Conservation (phyloP, 257 asterid genomes). For the Osmanthus fragrans region DNA sequence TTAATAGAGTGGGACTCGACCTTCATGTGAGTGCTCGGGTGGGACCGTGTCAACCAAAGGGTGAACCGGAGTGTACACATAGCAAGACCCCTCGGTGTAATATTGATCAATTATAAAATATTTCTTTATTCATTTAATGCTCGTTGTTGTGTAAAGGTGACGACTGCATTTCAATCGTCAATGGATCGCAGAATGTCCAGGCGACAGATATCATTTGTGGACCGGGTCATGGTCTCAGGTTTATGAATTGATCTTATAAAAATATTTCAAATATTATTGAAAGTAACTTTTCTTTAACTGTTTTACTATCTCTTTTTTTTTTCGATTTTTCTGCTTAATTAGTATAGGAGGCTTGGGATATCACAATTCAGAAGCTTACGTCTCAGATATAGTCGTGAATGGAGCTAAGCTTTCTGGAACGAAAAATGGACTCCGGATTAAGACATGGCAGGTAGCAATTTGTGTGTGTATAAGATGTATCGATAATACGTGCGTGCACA, state of each 20-base stretch:
- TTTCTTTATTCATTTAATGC: not conserved
- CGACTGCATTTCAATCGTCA: constrained; percentile 80
- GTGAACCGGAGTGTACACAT: too few relatives aligned
- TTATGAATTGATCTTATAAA: not conserved
- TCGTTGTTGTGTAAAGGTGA: constrained; percentile 45
- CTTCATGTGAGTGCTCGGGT: too few relatives aligned
- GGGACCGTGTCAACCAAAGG: too few relatives aligned
- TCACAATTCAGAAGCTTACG: constrained; percentile 53
- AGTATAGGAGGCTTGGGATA: constrained; percentile 72
- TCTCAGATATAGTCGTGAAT: constrained; percentile 55
- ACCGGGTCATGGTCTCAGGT: constrained; percentile 96
- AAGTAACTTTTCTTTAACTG: constrained; percentile 26
- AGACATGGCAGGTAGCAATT: constrained; percentile 88
- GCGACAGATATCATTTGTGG: constrained; percentile 63
- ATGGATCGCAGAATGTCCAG: constrained; percentile 50
- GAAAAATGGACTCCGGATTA: constrained; percentile 78
- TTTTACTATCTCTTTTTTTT: too few relatives aligned
- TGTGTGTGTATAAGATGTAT: constrained; percentile 23
- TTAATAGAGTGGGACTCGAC: too few relatives aligned
- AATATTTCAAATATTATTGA: not conserved
- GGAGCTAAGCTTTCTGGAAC: constrained; percentile 72
- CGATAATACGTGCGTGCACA: too few relatives aligned
- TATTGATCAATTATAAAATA: not conserved
- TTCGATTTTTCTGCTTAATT: not conserved
- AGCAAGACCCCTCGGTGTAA: too few relatives aligned